Base-by-base conservation (phyloP, 1,284 basidiomycete species). In the Malassezia psittaci region DNA sequence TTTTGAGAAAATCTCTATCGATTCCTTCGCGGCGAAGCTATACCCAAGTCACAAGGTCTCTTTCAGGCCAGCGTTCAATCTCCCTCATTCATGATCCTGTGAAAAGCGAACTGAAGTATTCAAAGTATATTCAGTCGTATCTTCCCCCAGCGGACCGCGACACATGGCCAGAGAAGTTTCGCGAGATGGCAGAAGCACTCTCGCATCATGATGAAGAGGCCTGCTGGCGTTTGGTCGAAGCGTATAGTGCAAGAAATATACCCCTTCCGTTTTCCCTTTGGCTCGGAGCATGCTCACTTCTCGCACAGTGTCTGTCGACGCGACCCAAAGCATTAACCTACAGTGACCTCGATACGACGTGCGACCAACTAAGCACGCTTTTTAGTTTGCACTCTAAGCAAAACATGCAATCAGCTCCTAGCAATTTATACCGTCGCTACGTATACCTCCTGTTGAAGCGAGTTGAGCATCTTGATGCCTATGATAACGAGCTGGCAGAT, bases 391-490 rank as follows among this genome's bases (percentile, higher is more conserved):
- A 48, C 39, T 32, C 35, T 1, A 2, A 2, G 2, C 29, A 34
- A 5, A 50, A 39, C 12, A 37, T 41, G 35, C 34, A 11, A 2
- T 45, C 29, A 18, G 42, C 48, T 8, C 50, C 49, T 10, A 15
- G 16, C 5, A 13, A 9, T 16, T 29, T 48, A 35, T 24, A 45
- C 13, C 50, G 36, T 10, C 50, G 55, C 21, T 37, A 52, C 18
- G 11, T 57, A 15, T 57, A 57, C 37, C 51, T 57, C 5, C 12
- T 57, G 19, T 32, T 57, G 1, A 57, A 57, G 34, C 50, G 51
- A 8, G 50, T 42, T 19, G 55, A 57, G 34, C 37, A 51, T 0
- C 45, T 57, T 19, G 48, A 55, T 32, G 3, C 3, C 32, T 43
- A 13, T n/a, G 16, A 43, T 3, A 9, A 24, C 2, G 11, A 15